phyloP scores from a whole-genome alignment of 164 flowering plant genomes.

The Sextonia rubra region DNA sequence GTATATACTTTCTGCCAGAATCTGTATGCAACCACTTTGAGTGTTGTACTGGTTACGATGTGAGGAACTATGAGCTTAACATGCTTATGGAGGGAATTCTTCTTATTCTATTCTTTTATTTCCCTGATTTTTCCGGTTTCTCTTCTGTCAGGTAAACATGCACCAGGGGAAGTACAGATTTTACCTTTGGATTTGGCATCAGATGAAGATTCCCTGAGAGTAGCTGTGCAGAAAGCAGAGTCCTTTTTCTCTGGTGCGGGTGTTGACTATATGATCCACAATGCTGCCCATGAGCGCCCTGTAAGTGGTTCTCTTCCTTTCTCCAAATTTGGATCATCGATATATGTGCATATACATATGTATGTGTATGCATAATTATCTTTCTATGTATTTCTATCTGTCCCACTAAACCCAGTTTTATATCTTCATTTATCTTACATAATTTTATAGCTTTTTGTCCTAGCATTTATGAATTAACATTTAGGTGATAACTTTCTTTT shows the following conservation, averaged over 20 bases:
- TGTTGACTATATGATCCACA: slow-evolving; percentile 90
- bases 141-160: slow-evolving; percentile 63
- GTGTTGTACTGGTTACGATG: neutral
- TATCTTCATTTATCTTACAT: neutral
- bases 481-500: too few relatives aligned
- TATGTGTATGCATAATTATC: neutral
- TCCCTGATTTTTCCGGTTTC: neutral
- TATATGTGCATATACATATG: neutral
- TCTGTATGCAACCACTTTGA: neutral
- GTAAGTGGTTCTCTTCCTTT: slow-evolving; percentile 38
- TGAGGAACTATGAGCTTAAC: neutral
- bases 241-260: slow-evolving; percentile 65
- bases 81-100: neutral
- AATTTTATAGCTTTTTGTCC: too few relatives aligned
- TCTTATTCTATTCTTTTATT: neutral
- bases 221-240: slow-evolving; percentile 74
- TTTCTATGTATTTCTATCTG: too few relatives aligned
- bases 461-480: too few relatives aligned
- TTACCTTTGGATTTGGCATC: slow-evolving; percentile 81
- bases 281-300: slow-evolving; percentile 94
- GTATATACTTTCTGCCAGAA: slow-evolving; percentile 25
- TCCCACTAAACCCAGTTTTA: too few relatives aligned
- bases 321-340: neutral
- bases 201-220: slow-evolving; percentile 64
- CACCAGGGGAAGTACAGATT: slow-evolving; percentile 66